phyloP scores from a whole-genome alignment of 2,329 filamentous ascomycete species.

The Fusarium albosuccineum region DNA sequence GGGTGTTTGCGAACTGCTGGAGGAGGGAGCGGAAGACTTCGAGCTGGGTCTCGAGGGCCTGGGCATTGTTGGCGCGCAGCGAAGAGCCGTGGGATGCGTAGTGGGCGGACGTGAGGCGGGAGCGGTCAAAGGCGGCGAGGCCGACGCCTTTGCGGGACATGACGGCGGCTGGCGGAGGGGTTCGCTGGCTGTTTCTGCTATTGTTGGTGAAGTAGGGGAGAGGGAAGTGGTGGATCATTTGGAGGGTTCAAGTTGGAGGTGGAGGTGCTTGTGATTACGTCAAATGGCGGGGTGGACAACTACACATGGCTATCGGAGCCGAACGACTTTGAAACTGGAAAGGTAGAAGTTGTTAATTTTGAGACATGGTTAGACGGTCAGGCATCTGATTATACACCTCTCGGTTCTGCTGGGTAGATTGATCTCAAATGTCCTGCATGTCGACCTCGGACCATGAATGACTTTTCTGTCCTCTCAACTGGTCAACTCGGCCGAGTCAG shows the following conservation, averaged over 20 bases:
- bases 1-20: conserved; percentile 94
- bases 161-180: conserved; percentile 6
- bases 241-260: not conserved
- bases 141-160: conserved; percentile 88
- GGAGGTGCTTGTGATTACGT: conserved; percentile 29
- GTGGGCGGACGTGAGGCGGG: conserved; percentile 85
- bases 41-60: conserved; percentile 91
- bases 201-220: not conserved
- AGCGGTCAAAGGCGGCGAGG: conserved; percentile 89
- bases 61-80: conserved; percentile 86
- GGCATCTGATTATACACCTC: not conserved
- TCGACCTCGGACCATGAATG: not conserved
- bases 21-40: conserved; percentile 95
- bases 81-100: conserved; percentile 91
- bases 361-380: not conserved
- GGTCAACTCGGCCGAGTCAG: not conserved
- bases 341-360: not conserved
- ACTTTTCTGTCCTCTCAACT: not conserved
- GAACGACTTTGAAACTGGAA: not conserved
- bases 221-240: no score
- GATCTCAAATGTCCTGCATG: not conserved
- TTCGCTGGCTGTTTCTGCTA: not conserved
- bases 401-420: not conserved
- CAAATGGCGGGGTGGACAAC: conserved; percentile 31
- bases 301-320: not conserved